Base-by-base conservation (phyloP, 495 filamentous ascomycete species). In the Tuber borchii region DNA sequence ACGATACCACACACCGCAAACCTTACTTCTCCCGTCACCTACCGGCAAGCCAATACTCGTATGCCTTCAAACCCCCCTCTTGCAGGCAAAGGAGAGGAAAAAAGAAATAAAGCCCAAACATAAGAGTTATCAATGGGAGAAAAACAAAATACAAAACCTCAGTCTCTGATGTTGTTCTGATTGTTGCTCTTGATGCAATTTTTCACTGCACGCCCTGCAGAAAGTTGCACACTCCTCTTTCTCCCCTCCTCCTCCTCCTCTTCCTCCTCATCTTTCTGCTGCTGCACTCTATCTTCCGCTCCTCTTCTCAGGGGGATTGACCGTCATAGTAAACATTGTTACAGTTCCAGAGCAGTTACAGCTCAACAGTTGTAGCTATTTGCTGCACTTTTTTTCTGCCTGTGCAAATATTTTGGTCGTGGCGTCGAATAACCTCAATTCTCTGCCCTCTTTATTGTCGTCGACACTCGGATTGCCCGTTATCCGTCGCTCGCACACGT, bases 141-240 rank as follows among this genome's bases (percentile, higher is more conserved):
- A 65, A 65, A 65, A 65, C 26, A 65, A 65, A 65, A 65, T 65
- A 65, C 56, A 65, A 65, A 65, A 65, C 56, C 26, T 34, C 56
- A 65, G 26, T 26, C 48, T 56, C 48, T 56, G 20, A 22, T 65
- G 56, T 34, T 65, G 34, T 34, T 65, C 56, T 65, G 51, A 31
- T 31, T 31, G 51, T 31, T 61, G 51, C 51, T 61, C 51, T 19
- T 65, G 56, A 65, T 65, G 56, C 56, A 65, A 65, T 65, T 2
- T 34, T 65, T 65, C 56, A 65, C 56, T 65, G 56, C 56, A 65
- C 56, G 56, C 14, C 56, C 56, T 65, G 56, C 56, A 65, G 56
- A 65, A 65, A 65, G 56, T 65, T 34, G 56, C 56, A 65, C 56
- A 34, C 56, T 65, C 26, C 26, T 65, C 56, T 0, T 5, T 14